Base-by-base conservation (phyloP, 441 rosid species). In the Pelargonium citronellum region DNA sequence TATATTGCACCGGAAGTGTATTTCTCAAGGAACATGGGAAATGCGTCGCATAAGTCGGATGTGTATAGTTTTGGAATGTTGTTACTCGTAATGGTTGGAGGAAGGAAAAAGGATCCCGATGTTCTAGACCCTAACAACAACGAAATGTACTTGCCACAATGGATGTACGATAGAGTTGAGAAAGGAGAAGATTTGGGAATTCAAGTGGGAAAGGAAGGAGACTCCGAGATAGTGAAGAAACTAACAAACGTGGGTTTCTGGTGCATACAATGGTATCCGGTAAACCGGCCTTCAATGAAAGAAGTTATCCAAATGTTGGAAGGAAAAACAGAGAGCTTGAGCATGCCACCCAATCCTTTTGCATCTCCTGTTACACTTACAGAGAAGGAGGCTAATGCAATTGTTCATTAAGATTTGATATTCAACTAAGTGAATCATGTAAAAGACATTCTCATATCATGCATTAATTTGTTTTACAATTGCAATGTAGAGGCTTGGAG, bases 291-390 rank as follows among this genome's bases (percentile, higher is more conserved):
- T 27, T 16, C 87, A 5, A 84, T 84, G 75, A 78, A 68, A 66
- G 55, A 69, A 64, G 86, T 81, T 13, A 49, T 79, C 7, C 77
- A 80, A 34, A 83, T 86, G 87, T 66, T 86, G 67, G 83, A 84
- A 46, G 79, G 83, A 39, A 77, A 81, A 41, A 46, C 53, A 37
- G 75, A 76, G 63, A 70, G 70, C 64, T 39, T 83, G 6, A 47
- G 64, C 2, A 75, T 87, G 9, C 92, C 92, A 47, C 84, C 83
- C 3, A 73, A 72, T n/a, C 85, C 87, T 67, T 77, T 71, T 47
- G 55, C 51, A 12, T 73, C 66, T 57, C 43, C 74, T 34, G 47
- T 43, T 43, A 43, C 12, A 10, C 47, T 43, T 43, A 30, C 37
- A 3, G 37, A 3, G 0, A 37, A 37, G 41, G 41, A 37, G 41